Conservation (phyloP, 805 yeast genomes). For the Lipomyces sp. region DNA sequence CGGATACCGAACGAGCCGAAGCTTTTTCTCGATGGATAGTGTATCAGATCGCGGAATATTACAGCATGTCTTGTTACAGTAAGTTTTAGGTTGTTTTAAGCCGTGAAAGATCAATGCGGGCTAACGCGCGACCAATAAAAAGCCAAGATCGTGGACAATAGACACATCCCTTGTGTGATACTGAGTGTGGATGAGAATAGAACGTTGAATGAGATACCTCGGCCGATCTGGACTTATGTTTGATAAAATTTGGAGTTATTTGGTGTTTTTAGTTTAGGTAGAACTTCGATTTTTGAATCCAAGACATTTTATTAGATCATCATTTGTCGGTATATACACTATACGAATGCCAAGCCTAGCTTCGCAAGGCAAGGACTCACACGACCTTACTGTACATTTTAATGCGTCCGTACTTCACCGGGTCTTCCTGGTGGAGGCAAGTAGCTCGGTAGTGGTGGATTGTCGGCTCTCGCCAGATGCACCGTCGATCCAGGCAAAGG, state of each 20-base stretch:
- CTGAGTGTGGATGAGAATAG: slow-evolving; percentile 13
- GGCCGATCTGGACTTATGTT: slow-evolving; percentile 31
- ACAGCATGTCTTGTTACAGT: slow-evolving; percentile 31
- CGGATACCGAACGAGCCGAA: slow-evolving; percentile 32
- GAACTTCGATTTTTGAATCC: not conserved
- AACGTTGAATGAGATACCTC: slow-evolving; percentile 13
- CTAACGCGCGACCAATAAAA: not conserved
- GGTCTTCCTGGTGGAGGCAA: not conserved
- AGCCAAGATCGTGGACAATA: slow-evolving; percentile 24
- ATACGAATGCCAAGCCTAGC: not conserved
- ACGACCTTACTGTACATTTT: not conserved
- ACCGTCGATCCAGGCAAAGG: not conserved
- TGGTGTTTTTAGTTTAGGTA: not conserved
- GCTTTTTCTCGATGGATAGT: slow-evolving; percentile 35
- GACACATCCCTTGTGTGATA: slow-evolving; percentile 24
- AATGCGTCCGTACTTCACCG: not conserved
- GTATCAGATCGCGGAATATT: slow-evolving; percentile 35
- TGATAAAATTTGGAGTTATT: slow-evolving; percentile 4
- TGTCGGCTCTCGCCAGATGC: not conserved
- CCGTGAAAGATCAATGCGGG: not conserved
- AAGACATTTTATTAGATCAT: not conserved
- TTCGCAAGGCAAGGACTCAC: not conserved
- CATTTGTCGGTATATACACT: too few species aligned
- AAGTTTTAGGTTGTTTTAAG: slow-evolving; percentile 2
- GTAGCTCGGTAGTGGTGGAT: not conserved